Evolutionary conservation across 1,284 basidiomycete species (phyloP).

Genomic region (Schizophyllum commune): DNA sequence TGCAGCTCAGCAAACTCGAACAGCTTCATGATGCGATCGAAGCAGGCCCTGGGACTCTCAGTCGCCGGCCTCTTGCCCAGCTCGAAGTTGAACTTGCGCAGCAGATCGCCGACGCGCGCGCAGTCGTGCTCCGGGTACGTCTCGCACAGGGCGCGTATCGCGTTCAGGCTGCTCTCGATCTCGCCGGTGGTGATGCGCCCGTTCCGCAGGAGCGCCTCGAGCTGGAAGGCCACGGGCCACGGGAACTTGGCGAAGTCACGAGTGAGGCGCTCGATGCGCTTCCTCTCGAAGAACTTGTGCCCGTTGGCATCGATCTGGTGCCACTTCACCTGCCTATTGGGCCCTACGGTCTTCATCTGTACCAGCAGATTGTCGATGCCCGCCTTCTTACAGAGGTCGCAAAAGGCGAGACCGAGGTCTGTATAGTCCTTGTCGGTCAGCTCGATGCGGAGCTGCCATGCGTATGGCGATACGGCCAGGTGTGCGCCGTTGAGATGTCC

Average conservation of each 20-base stretch:
- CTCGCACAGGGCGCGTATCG: constrained; percentile 33
- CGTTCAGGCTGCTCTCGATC: constrained; percentile 33
- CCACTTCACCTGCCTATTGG: constrained; percentile 11
- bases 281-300: constrained; percentile 41
- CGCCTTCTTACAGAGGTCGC: constrained; percentile 43
- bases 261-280: constrained; percentile 36
- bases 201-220: constrained; percentile 58
- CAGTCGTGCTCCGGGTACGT: constrained; percentile 17
- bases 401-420: constrained; percentile 39
- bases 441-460: constrained; percentile 55
- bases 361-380: constrained; percentile 33
- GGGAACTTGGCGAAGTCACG: constrained; percentile 33
- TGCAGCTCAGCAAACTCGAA: constrained; percentile 16
- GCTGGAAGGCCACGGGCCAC: constrained; percentile 63
- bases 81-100: constrained; percentile 43
- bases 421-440: constrained; percentile 34
- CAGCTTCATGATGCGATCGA: constrained; percentile 29
- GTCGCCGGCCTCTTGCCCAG: constrained; percentile 31
- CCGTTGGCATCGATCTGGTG: constrained; percentile 36
- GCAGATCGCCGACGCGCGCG: constrained; percentile 34
- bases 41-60: constrained; percentile 43
- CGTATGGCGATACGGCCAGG: constrained; percentile 49
- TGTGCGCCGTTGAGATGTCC: constrained; percentile 48
- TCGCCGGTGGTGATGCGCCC: constrained; percentile 50
- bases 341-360: constrained; percentile 21